Evolutionary conservation across 1,284 basidiomycete genomes (phyloP), one percentile per base, ranked within the genome.

Genomic region (Papiliotrema fonsecae): DNA sequence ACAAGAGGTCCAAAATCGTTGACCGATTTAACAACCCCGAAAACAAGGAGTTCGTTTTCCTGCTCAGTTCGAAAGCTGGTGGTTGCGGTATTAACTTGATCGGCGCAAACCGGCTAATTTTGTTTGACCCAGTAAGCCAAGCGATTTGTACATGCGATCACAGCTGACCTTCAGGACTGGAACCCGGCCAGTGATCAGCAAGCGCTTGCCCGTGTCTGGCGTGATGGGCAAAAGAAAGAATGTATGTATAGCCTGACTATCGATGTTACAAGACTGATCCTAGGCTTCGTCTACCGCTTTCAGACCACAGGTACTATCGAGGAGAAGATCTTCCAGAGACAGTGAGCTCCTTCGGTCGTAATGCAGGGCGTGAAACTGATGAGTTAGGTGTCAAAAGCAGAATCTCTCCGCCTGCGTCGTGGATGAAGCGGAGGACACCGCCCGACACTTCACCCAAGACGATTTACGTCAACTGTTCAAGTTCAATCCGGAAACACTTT

Each of bases 191-290:
- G 93, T 31, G 94, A 99, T 72, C 96, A 98, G 70, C 96, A 99
- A 72, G 94, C 94, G 9, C 79, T 98, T 5, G 94, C 94, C 34
- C 89, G 94, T 72, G 94, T 99, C 2, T 99, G 94, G 94, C 87
- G 96, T 77, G 94, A 99, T 66, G 94, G 94, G 0, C 94, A 98
- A 73, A 99, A 97, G 82, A 98, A 98, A 82, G 90, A 94, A 75
- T 97, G 92, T 89, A 64, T 49, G 84, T 64, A 9, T 14, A 14
- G 9, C 31, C 30, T 27, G 2, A 5, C 16, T 9, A 32, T 38
- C 0, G 2, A 4, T 11, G 9, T 6, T 14, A 21, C n/a, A 6
- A n/a, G 16, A 34, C 51, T 58, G 36, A 57, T 40, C 7, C 19
- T 22, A 90, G 87, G 89, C 69, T 98, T 97, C 61, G 94, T 97